These are phyloP conservation scores for Coprinopsis strossmayeri DNA, from an alignment of 768 basidiomycete genomes.

Conservation along the genomic window DNA sequence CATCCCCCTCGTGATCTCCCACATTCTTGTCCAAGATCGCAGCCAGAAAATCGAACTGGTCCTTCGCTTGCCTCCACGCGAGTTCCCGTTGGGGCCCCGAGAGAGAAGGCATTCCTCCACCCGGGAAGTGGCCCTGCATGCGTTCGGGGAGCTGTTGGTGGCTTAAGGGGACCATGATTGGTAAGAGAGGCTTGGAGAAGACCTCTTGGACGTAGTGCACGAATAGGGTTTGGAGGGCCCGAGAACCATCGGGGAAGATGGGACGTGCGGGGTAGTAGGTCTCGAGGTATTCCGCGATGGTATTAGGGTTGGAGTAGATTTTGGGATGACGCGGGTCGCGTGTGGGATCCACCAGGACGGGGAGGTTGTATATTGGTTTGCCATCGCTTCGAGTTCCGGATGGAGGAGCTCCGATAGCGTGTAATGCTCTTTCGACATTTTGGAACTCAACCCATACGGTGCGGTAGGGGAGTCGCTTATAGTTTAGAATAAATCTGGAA, in stretches of 20 bases:
- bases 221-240: slow-evolving; percentile 62
- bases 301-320: slow-evolving; percentile 52
- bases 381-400: slow-evolving; percentile 49
- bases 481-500: slow-evolving; percentile 66
- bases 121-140: slow-evolving; percentile 45
- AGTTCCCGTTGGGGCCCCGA: slow-evolving; percentile 48
- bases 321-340: slow-evolving; percentile 36
- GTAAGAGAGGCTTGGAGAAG: slow-evolving; percentile 58
- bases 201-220: slow-evolving; percentile 64
- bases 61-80: slow-evolving; percentile 57
- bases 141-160: slow-evolving; percentile 54
- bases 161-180: slow-evolving; percentile 64
- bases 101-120: slow-evolving; percentile 16
- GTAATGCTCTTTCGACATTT: slow-evolving; percentile 57
- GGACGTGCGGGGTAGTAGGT: slow-evolving; percentile 60
- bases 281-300: slow-evolving; percentile 71
- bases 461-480: slow-evolving; percentile 62
- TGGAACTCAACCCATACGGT: slow-evolving; percentile 69
- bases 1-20: slow-evolving; percentile 45
- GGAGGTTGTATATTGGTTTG: slow-evolving; percentile 58
- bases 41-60: slow-evolving; percentile 63
- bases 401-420: slow-evolving; percentile 53
- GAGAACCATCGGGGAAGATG: slow-evolving; percentile 63
- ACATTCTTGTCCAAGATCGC: slow-evolving; percentile 61
- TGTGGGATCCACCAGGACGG: slow-evolving; percentile 59